Evolutionary conservation across 2,329 filamentous ascomycete species (phyloP), one percentile per base, ranked within the genome.

Genomic region (Canariomyces notabilis): DNA sequence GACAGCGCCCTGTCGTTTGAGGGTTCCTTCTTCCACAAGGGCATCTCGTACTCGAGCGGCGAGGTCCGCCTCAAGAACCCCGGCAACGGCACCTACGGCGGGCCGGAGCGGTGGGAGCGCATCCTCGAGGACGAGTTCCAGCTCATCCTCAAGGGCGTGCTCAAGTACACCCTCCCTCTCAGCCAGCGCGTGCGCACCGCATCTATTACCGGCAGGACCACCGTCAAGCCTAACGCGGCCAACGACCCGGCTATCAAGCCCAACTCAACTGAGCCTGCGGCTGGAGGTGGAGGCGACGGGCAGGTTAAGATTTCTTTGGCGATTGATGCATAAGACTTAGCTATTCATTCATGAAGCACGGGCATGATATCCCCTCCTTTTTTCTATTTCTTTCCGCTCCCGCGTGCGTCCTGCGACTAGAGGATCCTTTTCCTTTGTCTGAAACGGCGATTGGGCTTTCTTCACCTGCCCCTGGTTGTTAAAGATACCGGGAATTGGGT

Each of bases 51-150:
- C 15, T 93, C 89, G 0, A 80, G 85, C 5, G 91, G 89, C 22
- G 87, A 93, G 60, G 80, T 98, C 55, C 85, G 91, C 32, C 77
- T 98, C 3, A 70, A 75, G 20, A 82, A 85, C 45, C 93, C 93
- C 0, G 90, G 91, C 4, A 98, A 97, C 65, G 83, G 83, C 57
- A 97, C 93, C 0, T 83, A 89, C 35, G 86, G 87, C 33, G 93
- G 91, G 7, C 84, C 83, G 2, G 82, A 86, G 60, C 81, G 90
- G 11, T 98, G 93, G 93, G 89, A 95, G 63, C 79, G 82, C 49
- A 90, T 97, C 37, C 74, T 96, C 41, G 81, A 94, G 54, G 87
- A 96, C 64, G 87, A 91, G 36, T 98, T 97, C 57, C 89, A 96
- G 56, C 76, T 98, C 39, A 91, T 97, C 50, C 79, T 98, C 34